Conservation (phyloP, 78 protist species). For the Speleostelium caveatum region DNA sequence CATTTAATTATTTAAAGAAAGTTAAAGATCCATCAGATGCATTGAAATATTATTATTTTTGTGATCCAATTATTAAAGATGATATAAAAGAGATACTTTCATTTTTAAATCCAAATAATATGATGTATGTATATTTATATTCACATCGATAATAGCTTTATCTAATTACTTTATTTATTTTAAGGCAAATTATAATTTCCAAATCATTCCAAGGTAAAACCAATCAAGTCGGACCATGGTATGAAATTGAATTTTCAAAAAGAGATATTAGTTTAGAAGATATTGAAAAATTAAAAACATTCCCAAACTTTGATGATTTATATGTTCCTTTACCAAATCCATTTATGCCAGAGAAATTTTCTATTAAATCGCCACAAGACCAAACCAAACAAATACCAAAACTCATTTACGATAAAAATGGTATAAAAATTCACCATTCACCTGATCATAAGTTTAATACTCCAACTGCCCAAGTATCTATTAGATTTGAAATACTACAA, state of each 20-base stretch:
- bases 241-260: background rate
- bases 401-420: background rate
- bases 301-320: background rate
- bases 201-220: background rate
- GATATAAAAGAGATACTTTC: background rate
- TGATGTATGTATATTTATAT: too few species aligned
- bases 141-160: too few species aligned
- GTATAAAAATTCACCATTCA: background rate
- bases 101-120: slow-evolving; percentile 24
- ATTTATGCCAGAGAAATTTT: slow-evolving; percentile 47
- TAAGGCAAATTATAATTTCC: background rate
- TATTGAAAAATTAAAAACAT: background rate
- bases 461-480: slow-evolving; percentile 26
- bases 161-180: background rate
- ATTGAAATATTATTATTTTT: background rate
- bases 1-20: background rate
- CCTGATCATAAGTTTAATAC: slow-evolving; percentile 52
- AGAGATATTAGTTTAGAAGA: background rate
- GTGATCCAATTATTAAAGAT: background rate
- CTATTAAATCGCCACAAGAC: slow-evolving; percentile 34
- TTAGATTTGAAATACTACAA: background rate
- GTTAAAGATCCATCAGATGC: slow-evolving; percentile 1
- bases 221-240: background rate
- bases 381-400: background rate
- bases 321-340: slow-evolving; percentile 45